Evolutionary conservation across 164 flowering plant genomes (phyloP).

Genomic region (Chloranthus sessilifolius): DNA sequence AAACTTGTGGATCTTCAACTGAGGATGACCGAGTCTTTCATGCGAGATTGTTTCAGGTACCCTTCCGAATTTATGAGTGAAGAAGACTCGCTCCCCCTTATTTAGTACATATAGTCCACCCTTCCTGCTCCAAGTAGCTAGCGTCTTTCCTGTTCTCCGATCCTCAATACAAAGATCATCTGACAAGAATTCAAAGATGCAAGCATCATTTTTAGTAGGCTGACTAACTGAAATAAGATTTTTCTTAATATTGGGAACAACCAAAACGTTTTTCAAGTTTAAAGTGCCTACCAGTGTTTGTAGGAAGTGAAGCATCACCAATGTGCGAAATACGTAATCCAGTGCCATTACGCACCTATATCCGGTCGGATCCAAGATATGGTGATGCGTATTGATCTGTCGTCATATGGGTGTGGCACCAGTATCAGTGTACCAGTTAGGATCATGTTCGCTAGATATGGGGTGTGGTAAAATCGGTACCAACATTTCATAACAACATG

Average conservation of each 20-base stretch:
- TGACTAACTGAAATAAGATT: not conserved
- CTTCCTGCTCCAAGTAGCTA: not conserved
- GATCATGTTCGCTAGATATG: no score
- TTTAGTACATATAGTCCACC: not conserved
- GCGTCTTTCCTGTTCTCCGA: not conserved
- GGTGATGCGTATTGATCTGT: not conserved
- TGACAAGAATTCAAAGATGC: constrained; percentile 1
- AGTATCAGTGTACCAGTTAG: not conserved
- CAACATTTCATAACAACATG: not conserved
- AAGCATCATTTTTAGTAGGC: not conserved
- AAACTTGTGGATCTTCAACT: not conserved
- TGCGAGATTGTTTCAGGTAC: not conserved
- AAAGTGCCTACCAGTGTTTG: not conserved
- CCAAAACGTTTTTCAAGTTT: not conserved
- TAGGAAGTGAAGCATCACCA: not conserved
- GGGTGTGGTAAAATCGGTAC: not conserved
- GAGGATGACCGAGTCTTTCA: not conserved
- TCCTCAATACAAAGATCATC: not conserved
- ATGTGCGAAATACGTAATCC: not conserved
- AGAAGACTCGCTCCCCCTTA: not conserved
- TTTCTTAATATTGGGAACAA: not conserved
- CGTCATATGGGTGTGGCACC: not conserved
- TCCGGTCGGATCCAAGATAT: not conserved
- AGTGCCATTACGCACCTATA: not conserved
- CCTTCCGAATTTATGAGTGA: not conserved